phyloP scores from a whole-genome alignment of 225 moss, liverwort and hornwort species.

The Straminergon stramineum region DNA sequence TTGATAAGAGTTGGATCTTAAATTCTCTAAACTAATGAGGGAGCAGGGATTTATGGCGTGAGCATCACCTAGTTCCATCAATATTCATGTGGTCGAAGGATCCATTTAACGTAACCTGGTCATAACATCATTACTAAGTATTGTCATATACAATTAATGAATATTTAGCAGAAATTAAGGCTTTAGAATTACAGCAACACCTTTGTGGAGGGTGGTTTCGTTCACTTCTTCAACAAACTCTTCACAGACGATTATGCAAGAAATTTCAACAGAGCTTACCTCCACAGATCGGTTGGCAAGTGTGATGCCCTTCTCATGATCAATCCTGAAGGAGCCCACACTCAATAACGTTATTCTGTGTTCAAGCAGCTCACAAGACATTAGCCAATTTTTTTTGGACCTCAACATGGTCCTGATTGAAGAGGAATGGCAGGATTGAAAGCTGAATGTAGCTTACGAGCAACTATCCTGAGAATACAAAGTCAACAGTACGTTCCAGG shows the following conservation, averaged over 20 bases:
- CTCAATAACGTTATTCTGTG: neutral
- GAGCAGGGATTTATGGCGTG: neutral
- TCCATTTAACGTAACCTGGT: slow-evolving; percentile 79
- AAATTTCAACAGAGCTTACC: slow-evolving; percentile 25
- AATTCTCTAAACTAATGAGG: neutral
- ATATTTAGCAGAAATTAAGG: neutral
- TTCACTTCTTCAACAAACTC: neutral
- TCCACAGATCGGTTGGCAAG: slow-evolving; percentile 71
- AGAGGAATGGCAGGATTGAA: neutral
- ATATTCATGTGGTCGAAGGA: slow-evolving; percentile 88
- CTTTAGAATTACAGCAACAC: neutral
- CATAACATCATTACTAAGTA: neutral
- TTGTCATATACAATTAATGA: neutral
- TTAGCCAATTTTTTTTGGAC: neutral
- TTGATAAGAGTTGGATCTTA: neutral
- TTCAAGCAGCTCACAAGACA: neutral
- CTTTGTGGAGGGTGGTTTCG: neutral
- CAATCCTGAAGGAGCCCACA: slow-evolving; percentile 46
- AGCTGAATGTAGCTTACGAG: neutral
- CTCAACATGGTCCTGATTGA: neutral
- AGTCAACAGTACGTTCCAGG: neutral
- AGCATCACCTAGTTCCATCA: slow-evolving; percentile 72
- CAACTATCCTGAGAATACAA: neutral
- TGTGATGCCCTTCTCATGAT: slow-evolving; percentile 56
- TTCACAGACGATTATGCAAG: neutral